These are phyloP conservation scores for Piromyces sp. DNA, from an alignment of 192 early-diverging fungal species.

Conservation along the genomic window DNA sequence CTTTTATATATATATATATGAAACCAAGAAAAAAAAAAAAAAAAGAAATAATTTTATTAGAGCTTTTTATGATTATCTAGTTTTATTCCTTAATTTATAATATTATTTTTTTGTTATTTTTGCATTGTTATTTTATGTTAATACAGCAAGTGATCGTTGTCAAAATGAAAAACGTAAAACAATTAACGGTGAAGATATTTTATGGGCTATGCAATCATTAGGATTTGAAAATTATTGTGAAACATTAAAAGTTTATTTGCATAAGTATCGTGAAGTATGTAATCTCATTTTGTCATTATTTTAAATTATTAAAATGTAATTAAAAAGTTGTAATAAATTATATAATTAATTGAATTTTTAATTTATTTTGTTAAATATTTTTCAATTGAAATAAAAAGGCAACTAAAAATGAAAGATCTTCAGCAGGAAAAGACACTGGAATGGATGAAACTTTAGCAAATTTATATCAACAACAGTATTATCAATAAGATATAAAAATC, in stretches of 20 bases:
- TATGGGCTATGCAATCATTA: conserved; percentile 93
- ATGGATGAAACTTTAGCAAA: neutral
- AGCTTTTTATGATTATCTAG: no score
- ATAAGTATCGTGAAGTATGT: conserved; percentile 73
- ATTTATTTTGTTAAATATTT: no score
- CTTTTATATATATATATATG: neutral
- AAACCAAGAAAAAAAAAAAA: neutral
- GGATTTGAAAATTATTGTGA: conserved; percentile 96
- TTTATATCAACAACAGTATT: neutral
- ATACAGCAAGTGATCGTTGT: conserved; percentile 76
- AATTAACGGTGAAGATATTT: conserved; percentile 92
- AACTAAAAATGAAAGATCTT: neutral
- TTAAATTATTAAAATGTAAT: no score
- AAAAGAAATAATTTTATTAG: no score
- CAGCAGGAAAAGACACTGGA: neutral
- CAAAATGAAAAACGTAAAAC: conserved; percentile 91
- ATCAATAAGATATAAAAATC: no score
- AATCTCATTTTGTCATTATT: no score
- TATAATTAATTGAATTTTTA: no score
- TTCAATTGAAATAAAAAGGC: neutral
- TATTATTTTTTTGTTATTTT: neutral
- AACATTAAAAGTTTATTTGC: conserved; percentile 70
- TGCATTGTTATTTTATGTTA: neutral
- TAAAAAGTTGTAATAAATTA: no score
- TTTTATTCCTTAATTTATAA: no score